Evolutionary conservation across 108 stramenopile genomes (phyloP).

Genomic region (Conticribra guillardii): DNA sequence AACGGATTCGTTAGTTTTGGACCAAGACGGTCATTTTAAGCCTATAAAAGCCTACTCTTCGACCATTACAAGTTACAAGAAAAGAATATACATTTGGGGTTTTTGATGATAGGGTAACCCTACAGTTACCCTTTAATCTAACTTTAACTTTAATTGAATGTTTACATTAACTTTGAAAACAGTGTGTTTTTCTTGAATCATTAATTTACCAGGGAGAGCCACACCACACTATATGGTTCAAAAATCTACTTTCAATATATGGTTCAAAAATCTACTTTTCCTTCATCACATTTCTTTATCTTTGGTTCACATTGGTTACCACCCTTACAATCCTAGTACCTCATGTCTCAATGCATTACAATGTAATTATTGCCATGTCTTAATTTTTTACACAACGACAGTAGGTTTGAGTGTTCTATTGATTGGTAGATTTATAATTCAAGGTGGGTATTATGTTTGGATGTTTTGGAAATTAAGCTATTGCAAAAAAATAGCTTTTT

Average conservation of each 20-base stretch:
- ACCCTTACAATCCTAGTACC: conserved; percentile 51
- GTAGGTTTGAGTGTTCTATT: conserved; percentile 37
- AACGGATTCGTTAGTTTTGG: too few species aligned
- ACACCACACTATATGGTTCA: conserved; percentile 40
- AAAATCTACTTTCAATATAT: too few species aligned
- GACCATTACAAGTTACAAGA: too few species aligned
- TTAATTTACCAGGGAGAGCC: conserved; percentile 43
- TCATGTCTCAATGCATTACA: conserved; percentile 52
- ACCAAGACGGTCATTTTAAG: too few species aligned
- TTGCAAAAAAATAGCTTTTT: not conserved
- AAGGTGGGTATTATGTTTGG: conserved; percentile 42
- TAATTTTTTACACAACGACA: conserved; percentile 58
- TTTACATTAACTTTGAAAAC: not conserved
- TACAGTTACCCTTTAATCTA: too few species aligned
- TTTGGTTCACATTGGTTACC: conserved; percentile 55
- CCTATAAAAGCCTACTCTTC: too few species aligned
- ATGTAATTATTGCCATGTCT: conserved; percentile 54
- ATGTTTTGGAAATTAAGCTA: conserved; percentile 25
- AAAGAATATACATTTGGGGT: too few species aligned
- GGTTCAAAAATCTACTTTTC: conserved; percentile 53
- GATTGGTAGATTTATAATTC: conserved; percentile 46
- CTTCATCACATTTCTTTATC: conserved; percentile 44
- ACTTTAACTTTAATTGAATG: not conserved
- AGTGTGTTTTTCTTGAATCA: not conserved
- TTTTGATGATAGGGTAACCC: too few species aligned